Evolutionary conservation across 2,329 filamentous ascomycete species (phyloP).

Genomic region (Kalaharituber pfeilii): DNA sequence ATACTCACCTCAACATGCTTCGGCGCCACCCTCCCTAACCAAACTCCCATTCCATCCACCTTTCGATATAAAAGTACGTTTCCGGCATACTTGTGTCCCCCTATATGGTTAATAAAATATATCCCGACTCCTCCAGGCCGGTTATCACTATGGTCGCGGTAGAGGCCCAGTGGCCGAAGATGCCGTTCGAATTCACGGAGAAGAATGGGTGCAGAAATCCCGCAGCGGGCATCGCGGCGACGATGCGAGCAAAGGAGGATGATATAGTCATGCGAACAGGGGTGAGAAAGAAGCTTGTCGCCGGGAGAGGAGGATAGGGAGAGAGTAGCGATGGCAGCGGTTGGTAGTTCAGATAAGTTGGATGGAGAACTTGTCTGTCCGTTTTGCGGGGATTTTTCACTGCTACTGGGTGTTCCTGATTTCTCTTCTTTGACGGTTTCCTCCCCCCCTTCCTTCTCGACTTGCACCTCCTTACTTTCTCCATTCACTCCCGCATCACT

Average conservation of each 20-base stretch:
- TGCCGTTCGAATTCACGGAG: slow-evolving; percentile 77
- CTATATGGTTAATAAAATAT: slow-evolving; percentile 92
- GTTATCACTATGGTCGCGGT: slow-evolving; percentile 73
- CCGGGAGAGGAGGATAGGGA: slow-evolving; percentile 14
- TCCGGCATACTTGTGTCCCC: slow-evolving; percentile 88
- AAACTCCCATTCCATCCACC: slow-evolving; percentile 24
- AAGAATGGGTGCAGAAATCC: slow-evolving; percentile 81
- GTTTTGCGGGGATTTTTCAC: too few species aligned
- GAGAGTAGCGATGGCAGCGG: too few species aligned
- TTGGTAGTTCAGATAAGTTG: too few species aligned
- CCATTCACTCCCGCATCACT: too few species aligned
- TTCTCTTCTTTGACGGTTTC: too few species aligned
- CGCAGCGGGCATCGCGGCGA: slow-evolving; percentile 88
- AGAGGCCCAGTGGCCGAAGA: slow-evolving; percentile 65
- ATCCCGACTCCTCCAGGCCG: slow-evolving; percentile 83
- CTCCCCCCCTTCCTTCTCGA: too few species aligned
- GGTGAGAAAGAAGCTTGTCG: slow-evolving; percentile 49
- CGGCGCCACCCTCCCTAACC: slow-evolving; percentile 21
- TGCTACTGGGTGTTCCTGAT: too few species aligned
- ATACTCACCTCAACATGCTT: slow-evolving; percentile 29
- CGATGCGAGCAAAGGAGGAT: slow-evolving; percentile 88
- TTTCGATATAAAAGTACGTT: slow-evolving; percentile 81
- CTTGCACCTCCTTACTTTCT: too few species aligned
- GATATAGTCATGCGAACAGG: slow-evolving; percentile 66
- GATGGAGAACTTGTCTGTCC: too few species aligned